phyloP scores from a whole-genome alignment of 169 alveolate genomes.

The Babesia sp. region DNA sequence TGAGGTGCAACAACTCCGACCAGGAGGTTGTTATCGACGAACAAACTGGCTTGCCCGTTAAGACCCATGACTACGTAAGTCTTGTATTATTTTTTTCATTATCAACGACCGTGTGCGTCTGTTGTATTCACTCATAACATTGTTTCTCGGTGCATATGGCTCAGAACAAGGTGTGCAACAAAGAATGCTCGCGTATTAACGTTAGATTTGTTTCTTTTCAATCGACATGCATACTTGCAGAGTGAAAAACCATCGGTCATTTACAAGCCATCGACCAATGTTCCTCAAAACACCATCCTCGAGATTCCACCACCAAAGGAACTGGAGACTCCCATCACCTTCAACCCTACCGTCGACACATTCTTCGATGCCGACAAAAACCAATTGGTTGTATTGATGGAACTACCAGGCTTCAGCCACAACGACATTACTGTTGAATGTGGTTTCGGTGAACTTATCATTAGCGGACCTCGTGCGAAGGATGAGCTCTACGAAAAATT shows the following conservation, averaged over 20 bases:
- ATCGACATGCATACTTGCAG: not conserved
- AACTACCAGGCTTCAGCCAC: conserved; percentile 75
- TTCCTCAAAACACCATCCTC: conserved; percentile 74
- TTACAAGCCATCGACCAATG: conserved; percentile 72
- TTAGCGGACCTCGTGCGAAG: conserved; percentile 76
- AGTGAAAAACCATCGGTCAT: conserved; percentile 76
- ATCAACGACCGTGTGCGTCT: not conserved
- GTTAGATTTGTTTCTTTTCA: not conserved
- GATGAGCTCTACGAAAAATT: conserved; percentile 77
- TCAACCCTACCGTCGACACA: conserved; percentile 78
- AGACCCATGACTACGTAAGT: conserved; percentile 66
- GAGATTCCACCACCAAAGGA: conserved; percentile 78
- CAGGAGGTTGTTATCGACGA: conserved; percentile 62
- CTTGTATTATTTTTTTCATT: not conserved
- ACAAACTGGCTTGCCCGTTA: conserved; percentile 30
- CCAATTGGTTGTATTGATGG: conserved; percentile 70
- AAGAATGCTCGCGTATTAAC: not conserved
- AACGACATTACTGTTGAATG: conserved; percentile 72
- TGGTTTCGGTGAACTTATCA: conserved; percentile 74
- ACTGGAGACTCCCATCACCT: conserved; percentile 69
- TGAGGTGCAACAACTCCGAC: conserved; percentile 60
- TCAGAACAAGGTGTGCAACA: not conserved
- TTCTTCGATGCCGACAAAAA: conserved; percentile 73
- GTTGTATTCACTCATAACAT: not conserved
- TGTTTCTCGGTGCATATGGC: not conserved